Percentiles rank a stretch among this genome's conserved stretches.
Evolutionary conservation across 78 protist species (phyloP).

Genomic region (Cavenderia fasciculata): DNA sequence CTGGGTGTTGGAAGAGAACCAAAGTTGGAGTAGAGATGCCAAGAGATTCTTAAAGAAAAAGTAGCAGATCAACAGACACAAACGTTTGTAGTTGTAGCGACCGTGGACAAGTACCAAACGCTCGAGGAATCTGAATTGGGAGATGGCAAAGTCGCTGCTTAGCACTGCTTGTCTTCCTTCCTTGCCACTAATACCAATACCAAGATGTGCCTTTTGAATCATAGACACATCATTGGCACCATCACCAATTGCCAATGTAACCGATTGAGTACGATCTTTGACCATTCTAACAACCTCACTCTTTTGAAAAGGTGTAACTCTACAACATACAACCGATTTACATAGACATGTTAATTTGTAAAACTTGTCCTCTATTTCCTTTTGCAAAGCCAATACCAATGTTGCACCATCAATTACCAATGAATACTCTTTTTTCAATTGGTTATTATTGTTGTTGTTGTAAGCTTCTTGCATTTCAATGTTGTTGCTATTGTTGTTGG

Average conservation of each 20-base stretch:
- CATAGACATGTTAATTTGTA: slow-evolving; percentile 47
- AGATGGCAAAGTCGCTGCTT: slow-evolving; percentile 66
- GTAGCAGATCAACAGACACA: slow-evolving; percentile 82
- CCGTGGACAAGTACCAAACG: slow-evolving; percentile 90
- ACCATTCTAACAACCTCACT: slow-evolving; percentile 57
- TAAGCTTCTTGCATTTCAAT: not conserved
- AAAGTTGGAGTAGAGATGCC: slow-evolving; percentile 62
- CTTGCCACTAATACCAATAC: slow-evolving; percentile 95
- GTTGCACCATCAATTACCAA: slow-evolving; percentile 73
- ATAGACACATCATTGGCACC: slow-evolving; percentile 87
- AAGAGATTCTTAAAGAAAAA: slow-evolving; percentile 84
- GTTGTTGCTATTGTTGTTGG: not conserved
- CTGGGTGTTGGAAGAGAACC: slow-evolving; percentile 58
- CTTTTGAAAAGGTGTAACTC: slow-evolving; percentile 94
- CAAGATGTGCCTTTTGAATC: slow-evolving; percentile 90
- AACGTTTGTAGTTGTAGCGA: slow-evolving; percentile 88
- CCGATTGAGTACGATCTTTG: slow-evolving; percentile 6
- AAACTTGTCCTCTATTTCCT: slow-evolving; percentile 33
- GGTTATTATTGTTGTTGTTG: too few relatives aligned
- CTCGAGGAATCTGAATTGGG: slow-evolving; percentile 65
- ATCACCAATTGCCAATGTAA: slow-evolving; percentile 86
- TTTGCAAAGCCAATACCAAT: slow-evolving; percentile 1
- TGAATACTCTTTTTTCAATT: slow-evolving; percentile 12
- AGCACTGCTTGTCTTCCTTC: slow-evolving; percentile 89
- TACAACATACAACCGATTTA: slow-evolving; percentile 86